A percentile compares a stretch with the other conserved stretches of the same genome.
Evolutionary conservation across 495 filamentous ascomycete species (phyloP).

Genomic region (Evansstolkia leycettana): DNA sequence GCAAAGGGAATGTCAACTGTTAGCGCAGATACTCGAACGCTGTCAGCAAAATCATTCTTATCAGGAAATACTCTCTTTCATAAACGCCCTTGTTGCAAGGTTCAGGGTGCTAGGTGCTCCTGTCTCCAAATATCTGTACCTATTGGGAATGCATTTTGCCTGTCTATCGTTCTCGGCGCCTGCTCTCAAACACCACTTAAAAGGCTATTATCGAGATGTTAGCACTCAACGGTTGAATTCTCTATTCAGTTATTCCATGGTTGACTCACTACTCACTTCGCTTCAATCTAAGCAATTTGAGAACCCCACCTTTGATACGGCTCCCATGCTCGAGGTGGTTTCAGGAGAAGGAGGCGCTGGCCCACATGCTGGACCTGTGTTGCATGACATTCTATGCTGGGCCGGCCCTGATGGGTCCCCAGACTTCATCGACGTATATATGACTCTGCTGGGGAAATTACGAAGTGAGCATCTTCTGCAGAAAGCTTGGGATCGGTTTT

Average conservation of each 20-base stretch:
- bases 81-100: conserved; percentile 19
- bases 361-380: background rate
- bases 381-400: conserved; percentile 16
- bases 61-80: conserved; percentile 15
- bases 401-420: background rate
- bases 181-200: conserved; percentile 15
- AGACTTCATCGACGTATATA: conserved; percentile 1
- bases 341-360: conserved; percentile 10
- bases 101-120: conserved; percentile 6
- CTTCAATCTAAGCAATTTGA: conserved; percentile 14
- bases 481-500: conserved; percentile 11
- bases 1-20: background rate
- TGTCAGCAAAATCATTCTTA: conserved; percentile 10
- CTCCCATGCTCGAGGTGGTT: conserved; percentile 12
- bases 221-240: conserved; percentile 1
- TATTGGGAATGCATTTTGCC: conserved; percentile 19
- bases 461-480: conserved; percentile 5
- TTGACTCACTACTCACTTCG: conserved; percentile 10
- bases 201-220: conserved; percentile 3
- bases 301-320: conserved; percentile 10
- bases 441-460: conserved; percentile 15
- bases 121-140: conserved; percentile 3
- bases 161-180: conserved; percentile 14
- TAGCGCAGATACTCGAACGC: conserved; percentile 5
- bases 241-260: conserved; percentile 5